Evolutionary conservation across 192 early-diverging fungal genomes (phyloP).

Genomic region (Diversispora epigaea): DNA sequence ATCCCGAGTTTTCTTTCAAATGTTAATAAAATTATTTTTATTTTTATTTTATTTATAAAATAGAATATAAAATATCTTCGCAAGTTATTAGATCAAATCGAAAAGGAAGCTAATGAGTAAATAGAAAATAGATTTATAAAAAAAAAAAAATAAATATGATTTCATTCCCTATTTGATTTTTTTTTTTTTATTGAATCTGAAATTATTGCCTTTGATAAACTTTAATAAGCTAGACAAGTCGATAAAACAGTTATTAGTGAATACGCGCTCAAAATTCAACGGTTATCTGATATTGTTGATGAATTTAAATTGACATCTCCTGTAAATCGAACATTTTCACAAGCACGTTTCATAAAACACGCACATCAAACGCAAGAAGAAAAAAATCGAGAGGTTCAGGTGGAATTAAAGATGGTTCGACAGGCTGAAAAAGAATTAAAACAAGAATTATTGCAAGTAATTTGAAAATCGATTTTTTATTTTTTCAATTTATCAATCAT

Average conservation of each 20-base stretch:
- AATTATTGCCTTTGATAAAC: neutral
- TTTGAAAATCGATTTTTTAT: neutral
- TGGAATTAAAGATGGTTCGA: conserved; percentile 28
- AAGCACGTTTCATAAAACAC: conserved; percentile 27
- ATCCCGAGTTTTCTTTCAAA: neutral
- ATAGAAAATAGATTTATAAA: neutral
- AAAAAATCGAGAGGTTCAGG: conserved; percentile 31
- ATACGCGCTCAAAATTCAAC: conserved; percentile 23
- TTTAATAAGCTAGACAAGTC: neutral
- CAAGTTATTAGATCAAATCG: conserved; percentile 28
- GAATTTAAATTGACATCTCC: conserved; percentile 34
- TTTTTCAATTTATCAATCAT: neutral
- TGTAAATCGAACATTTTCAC: conserved; percentile 24
- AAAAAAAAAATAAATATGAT: neutral
- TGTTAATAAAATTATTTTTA: neutral
- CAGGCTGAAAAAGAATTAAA: conserved; percentile 27
- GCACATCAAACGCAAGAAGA: conserved; percentile 28
- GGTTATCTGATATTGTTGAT: conserved; percentile 23
- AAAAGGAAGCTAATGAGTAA: conserved; percentile 16
- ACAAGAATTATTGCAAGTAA: conserved; percentile 28
- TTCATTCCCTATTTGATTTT: neutral
- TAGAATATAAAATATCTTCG: conserved; percentile 30
- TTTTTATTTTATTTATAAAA: neutral
- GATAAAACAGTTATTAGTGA: conserved; percentile 33
- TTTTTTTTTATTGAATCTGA: neutral